phyloP scores from a whole-genome alignment of 1,139 yeast genomes.

The Pichia sp. region DNA sequence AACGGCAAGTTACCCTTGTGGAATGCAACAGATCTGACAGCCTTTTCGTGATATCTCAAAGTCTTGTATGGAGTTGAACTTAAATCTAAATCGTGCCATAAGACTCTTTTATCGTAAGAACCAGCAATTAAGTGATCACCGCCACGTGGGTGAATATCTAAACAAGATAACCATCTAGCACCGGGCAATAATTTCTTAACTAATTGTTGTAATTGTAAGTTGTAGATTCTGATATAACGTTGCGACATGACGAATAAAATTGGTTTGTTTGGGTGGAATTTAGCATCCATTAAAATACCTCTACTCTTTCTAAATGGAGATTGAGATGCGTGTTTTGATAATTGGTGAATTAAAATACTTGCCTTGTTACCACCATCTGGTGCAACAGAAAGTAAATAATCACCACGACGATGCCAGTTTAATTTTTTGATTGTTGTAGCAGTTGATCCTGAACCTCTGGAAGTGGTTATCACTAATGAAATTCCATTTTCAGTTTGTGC shows the following conservation, averaged over 20 bases:
- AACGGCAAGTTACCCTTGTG: slow-evolving; percentile 85
- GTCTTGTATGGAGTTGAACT: slow-evolving; percentile 93
- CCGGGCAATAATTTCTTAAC: slow-evolving; percentile 90
- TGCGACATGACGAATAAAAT: slow-evolving; percentile 94
- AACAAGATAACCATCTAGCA: slow-evolving; percentile 89
- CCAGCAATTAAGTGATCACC: slow-evolving; percentile 95
- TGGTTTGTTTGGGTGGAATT: slow-evolving; percentile 96
- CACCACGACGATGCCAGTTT: slow-evolving; percentile 98
- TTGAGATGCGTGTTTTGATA: slow-evolving; percentile 94
- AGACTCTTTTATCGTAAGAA: slow-evolving; percentile 90
- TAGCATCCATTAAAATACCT: slow-evolving; percentile 95
- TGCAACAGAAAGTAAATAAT: slow-evolving; percentile 90
- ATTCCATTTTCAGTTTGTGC: slow-evolving; percentile 66
- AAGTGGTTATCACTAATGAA: slow-evolving; percentile 65
- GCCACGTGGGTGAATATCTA: slow-evolving; percentile 87
- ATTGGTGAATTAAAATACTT: slow-evolving; percentile 90
- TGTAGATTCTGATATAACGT: slow-evolving; percentile 87
- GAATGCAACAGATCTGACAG: slow-evolving; percentile 85
- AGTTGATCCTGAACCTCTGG: slow-evolving; percentile 55
- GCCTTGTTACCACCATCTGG: slow-evolving; percentile 82
- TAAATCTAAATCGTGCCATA: slow-evolving; percentile 97
- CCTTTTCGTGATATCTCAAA: slow-evolving; percentile 89
- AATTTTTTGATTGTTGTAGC: slow-evolving; percentile 73
- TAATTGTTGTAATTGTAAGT: slow-evolving; percentile 80
- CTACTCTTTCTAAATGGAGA: slow-evolving; percentile 92